Percentiles rank a stretch among this genome's conserved stretches.
Evolutionary conservation across 1,139 yeast species (phyloP).

Genomic region (Blastobotrys indianensis): DNA sequence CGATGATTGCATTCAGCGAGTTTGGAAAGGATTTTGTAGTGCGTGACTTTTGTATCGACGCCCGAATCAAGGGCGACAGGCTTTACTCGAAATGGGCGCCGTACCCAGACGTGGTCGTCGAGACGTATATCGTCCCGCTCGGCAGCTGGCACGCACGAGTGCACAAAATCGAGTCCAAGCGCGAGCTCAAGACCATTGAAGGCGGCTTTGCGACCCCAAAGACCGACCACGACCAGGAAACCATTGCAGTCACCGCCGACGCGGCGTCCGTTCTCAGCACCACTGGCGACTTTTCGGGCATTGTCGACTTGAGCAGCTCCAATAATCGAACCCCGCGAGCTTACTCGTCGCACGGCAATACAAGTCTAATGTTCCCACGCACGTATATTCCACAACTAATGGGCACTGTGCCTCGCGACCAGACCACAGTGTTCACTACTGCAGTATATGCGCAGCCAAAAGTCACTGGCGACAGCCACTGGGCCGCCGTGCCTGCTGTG

Average conservation of each 20-base stretch:
- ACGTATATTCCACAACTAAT: conserved; percentile 21
- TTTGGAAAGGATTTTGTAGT: conserved; percentile 18
- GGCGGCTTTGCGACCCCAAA: conserved; percentile 23
- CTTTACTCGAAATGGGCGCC: conserved; percentile 29
- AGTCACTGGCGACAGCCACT: conserved; percentile 2
- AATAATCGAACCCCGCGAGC: conserved; percentile 17
- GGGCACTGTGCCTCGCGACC: conserved; percentile 15
- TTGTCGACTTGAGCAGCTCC: conserved; percentile 15
- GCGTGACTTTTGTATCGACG: conserved; percentile 22
- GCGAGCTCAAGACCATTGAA: conserved; percentile 17
- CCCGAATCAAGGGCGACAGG: conserved; percentile 22
- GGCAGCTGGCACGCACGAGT: conserved; percentile 27
- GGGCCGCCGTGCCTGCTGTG: conserved; percentile 3
- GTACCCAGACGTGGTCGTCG: conserved; percentile 24
- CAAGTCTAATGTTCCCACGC: conserved; percentile 25
- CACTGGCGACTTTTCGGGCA: conserved; percentile 17
- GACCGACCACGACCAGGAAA: conserved; percentile 11
- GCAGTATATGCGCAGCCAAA: conserved; percentile 17
- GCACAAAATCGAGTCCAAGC: conserved; percentile 22
- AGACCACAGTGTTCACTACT: conserved; percentile 14
- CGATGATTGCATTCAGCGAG: conserved; percentile 21
- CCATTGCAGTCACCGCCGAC: conserved; percentile 2
- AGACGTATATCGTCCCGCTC: conserved; percentile 27
- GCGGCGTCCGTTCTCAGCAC: conserved; percentile 13
- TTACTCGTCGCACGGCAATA: conserved; percentile 29